phyloP scores from a whole-genome alignment of 495 filamentous ascomycete species.

The Penicillium tannophilum region DNA sequence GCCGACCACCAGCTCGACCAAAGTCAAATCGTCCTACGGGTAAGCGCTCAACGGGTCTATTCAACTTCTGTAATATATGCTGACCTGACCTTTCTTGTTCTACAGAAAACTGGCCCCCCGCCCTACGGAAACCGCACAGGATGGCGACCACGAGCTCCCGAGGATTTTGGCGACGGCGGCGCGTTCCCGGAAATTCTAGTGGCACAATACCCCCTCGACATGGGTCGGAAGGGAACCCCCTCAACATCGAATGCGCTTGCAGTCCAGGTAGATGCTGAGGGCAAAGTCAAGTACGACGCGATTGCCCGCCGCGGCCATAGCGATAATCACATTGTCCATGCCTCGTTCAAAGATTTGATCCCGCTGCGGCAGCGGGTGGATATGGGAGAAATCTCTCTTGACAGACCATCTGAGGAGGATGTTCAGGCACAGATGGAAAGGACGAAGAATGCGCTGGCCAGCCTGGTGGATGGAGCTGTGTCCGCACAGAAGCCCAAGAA shows the following conservation, averaged over 20 bases:
- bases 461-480: constrained; percentile 81
- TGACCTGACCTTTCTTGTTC: background rate
- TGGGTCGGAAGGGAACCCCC: constrained; percentile 76
- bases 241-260: constrained; percentile 84
- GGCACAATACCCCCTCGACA: constrained; percentile 92
- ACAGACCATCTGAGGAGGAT: constrained; percentile 82
- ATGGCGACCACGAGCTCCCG: constrained; percentile 82
- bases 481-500: constrained; percentile 95
- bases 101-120: constrained; percentile 81
- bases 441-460: constrained; percentile 82
- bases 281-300: constrained; percentile 94
- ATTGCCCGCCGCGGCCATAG: constrained; percentile 90
- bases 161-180: constrained; percentile 96
- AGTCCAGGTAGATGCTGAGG: constrained; percentile 85
- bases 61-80: background rate
- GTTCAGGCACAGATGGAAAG: constrained; percentile 79
- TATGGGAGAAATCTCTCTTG: constrained; percentile 89
- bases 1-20: constrained; percentile 74
- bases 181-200: constrained; percentile 94
- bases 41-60: constrained; percentile 35
- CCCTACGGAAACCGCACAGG: constrained; percentile 80
- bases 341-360: constrained; percentile 96
- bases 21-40: constrained; percentile 83
- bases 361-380: constrained; percentile 91
- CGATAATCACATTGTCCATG: constrained; percentile 82